These are phyloP conservation scores for Acaromyces ingoldii DNA, from an alignment of 1,284 basidiomycete genomes.

Conservation along the genomic window DNA sequence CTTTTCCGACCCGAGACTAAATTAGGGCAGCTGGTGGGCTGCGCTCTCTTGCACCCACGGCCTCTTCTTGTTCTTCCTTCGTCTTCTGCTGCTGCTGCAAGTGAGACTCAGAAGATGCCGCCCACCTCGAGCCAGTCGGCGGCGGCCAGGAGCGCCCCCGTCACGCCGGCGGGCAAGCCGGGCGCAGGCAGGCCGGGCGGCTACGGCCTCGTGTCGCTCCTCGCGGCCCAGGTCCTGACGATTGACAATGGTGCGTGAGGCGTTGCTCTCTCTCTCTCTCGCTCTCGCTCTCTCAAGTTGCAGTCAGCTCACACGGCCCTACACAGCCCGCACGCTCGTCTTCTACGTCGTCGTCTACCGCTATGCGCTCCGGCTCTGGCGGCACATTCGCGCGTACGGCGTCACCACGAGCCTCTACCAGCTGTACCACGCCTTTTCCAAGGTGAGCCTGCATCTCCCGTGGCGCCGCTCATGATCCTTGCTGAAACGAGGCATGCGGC, in stretches of 20 bases:
- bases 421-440: constrained; percentile 31
- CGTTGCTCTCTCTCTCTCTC: neutral
- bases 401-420: constrained; percentile 31
- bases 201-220: neutral
- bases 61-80: too few relatives aligned
- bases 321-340: constrained; percentile 30
- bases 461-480: neutral
- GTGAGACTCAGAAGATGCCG: neutral
- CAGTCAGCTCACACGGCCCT: neutral
- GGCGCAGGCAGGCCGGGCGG: neutral
- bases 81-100: too few relatives aligned
- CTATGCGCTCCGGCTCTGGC: constrained; percentile 22
- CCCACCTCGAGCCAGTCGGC: neutral
- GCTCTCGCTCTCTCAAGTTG: neutral
- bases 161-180: neutral
- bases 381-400: constrained; percentile 40
- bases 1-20: too few relatives aligned
- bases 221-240: constrained; percentile 10
- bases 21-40: too few relatives aligned
- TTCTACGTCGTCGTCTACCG: constrained; percentile 32
- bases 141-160: neutral
- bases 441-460: neutral
- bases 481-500: too few relatives aligned
- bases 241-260: constrained; percentile 13
- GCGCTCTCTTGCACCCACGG: too few relatives aligned